phyloP scores from a whole-genome alignment of 768 basidiomycete species.

The Psilocybe azurescens region DNA sequence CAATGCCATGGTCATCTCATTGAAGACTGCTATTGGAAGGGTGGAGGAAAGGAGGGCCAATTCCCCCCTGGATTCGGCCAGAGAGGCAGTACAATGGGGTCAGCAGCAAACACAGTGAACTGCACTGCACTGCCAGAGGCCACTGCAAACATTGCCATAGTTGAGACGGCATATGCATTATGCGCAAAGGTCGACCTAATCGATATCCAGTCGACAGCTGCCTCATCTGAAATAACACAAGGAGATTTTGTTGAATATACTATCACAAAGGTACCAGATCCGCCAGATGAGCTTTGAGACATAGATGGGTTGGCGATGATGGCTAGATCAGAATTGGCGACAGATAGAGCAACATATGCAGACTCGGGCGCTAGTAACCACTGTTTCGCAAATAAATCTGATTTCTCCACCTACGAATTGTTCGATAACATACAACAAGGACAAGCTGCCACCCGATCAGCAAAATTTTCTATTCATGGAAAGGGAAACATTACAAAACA shows the following conservation, averaged over 20 bases:
- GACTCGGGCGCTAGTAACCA: slow-evolving; percentile 31
- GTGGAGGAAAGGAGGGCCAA: slow-evolving; percentile 43
- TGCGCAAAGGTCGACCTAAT: too few species aligned
- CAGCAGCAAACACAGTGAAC: not conserved
- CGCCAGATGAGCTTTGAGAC: too few species aligned
- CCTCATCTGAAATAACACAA: too few species aligned
- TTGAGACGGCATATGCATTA: too few species aligned
- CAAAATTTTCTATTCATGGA: too few species aligned
- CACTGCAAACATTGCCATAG: not conserved
- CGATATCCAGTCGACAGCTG: too few species aligned
- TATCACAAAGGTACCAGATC: too few species aligned
- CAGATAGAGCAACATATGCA: not conserved
- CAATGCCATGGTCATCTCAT: slow-evolving; percentile 26
- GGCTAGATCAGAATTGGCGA: not conserved
- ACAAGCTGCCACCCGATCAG: too few species aligned
- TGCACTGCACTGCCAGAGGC: not conserved
- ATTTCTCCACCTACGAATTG: slow-evolving; percentile 13
- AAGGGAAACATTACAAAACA: too few species aligned
- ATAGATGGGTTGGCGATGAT: not conserved
- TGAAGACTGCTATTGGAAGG: slow-evolving; percentile 35
- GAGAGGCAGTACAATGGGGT: not conserved
- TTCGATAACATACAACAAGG: too few species aligned
- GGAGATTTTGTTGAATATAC: too few species aligned
- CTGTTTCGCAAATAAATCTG: slow-evolving; percentile 23
- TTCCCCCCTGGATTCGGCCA: slow-evolving; percentile 28